These are phyloP conservation scores for Schizopora paradoxa DNA, from an alignment of 1,284 basidiomycete genomes.

Conservation along the genomic window DNA sequence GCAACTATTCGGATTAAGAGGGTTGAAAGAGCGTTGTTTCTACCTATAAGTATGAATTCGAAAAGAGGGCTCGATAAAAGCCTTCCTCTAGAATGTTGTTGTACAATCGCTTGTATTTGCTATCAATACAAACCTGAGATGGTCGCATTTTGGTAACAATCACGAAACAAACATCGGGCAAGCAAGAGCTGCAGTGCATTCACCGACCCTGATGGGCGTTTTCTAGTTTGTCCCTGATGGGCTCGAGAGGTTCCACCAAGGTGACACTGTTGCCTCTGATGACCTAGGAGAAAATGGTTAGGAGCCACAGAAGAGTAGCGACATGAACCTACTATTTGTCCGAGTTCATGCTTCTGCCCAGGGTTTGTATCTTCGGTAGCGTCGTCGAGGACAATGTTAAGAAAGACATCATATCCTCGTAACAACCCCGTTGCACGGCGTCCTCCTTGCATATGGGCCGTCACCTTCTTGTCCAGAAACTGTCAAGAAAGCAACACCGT, in stretches of 20 bases:
- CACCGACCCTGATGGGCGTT: too few species aligned
- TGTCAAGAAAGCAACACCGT: constrained; percentile 36
- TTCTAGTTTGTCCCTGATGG: too few species aligned
- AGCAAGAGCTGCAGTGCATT: too few species aligned
- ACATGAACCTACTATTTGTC: constrained; percentile 72
- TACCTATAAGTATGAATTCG: constrained; percentile 44
- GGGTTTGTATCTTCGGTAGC: constrained; percentile 87
- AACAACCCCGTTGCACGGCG: constrained; percentile 94
- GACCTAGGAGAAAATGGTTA: constrained; percentile 49
- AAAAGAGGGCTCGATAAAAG: too few species aligned
- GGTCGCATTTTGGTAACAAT: too few species aligned
- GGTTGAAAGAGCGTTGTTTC: constrained; percentile 74
- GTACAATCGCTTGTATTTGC: too few species aligned
- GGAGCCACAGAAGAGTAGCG: constrained; percentile 3
- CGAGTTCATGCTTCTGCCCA: constrained; percentile 86
- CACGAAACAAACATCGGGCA: neutral
- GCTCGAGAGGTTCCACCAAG: constrained; percentile 82
- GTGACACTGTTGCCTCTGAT: constrained; percentile 93
- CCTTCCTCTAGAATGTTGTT: too few species aligned
- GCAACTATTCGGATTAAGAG: constrained; percentile 75
- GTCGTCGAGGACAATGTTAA: constrained; percentile 97
- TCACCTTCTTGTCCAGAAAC: constrained; percentile 99
- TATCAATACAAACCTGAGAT: too few species aligned
- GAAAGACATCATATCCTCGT: constrained; percentile 97
- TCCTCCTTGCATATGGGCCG: constrained; percentile 93